phyloP scores from a whole-genome alignment of 1,139 yeast species.

The Candida sojae region DNA sequence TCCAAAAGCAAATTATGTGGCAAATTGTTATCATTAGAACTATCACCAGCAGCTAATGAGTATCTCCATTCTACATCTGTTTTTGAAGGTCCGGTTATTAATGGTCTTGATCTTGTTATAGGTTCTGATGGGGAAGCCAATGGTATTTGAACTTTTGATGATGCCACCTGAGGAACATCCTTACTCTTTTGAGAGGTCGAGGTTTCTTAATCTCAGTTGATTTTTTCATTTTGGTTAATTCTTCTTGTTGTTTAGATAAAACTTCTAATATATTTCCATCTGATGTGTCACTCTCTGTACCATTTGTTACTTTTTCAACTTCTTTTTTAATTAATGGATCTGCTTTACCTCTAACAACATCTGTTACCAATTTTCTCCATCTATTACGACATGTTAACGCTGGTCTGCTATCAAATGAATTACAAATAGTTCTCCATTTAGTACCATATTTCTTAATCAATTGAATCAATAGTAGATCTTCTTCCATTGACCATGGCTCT shows the following conservation, averaged over 20 bases:
- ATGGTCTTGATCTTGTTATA: constrained; percentile 1
- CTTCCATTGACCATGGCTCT: constrained; percentile 78
- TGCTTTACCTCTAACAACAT: constrained; percentile 66
- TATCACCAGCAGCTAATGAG: constrained; percentile 19
- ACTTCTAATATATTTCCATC: constrained; percentile 13
- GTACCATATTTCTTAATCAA: constrained; percentile 79
- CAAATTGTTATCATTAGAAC: constrained; percentile 7
- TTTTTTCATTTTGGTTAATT: constrained; percentile 9
- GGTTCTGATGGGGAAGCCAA: neutral
- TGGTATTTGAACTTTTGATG: neutral
- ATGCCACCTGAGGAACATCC: neutral
- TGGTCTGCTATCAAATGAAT: constrained; percentile 75
- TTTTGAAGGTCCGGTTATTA: constrained; percentile 14
- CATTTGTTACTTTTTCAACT: constrained; percentile 36
- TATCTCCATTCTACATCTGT: constrained; percentile 37
- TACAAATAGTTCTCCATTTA: constrained; percentile 83
- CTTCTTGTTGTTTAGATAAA: constrained; percentile 16
- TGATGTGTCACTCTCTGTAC: constrained; percentile 10
- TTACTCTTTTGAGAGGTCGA: constrained; percentile 2
- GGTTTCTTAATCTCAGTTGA: constrained; percentile 3
- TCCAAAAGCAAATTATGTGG: constrained; percentile 31
- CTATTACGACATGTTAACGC: constrained; percentile 88
- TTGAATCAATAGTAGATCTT: constrained; percentile 67
- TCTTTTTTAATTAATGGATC: constrained; percentile 34
- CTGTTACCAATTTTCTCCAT: constrained; percentile 85